Evolutionary conservation across 2,329 filamentous ascomycete genomes (phyloP), one percentile per base, ranked within the genome.

Genomic region (Sordariomycetes sp.): DNA sequence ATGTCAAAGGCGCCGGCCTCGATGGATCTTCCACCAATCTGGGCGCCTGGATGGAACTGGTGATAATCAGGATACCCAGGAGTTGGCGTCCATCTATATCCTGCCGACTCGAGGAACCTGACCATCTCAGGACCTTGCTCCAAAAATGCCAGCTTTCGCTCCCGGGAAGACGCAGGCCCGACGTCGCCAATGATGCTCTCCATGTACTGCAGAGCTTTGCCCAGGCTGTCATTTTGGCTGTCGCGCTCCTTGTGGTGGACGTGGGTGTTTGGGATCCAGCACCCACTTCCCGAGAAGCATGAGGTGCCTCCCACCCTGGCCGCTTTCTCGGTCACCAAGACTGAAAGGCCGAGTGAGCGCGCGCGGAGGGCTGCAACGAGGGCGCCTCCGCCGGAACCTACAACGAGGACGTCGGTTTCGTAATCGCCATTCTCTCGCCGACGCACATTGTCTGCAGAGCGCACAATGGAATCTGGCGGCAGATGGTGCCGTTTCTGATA

Each of bases 201-300:
- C 29, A 56, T 31, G 39, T 57, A 57, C 19, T 35, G 40, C 8
- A 50, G 32, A 1, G 50, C 50, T 12, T 45, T 37, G 10, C 47
- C 42, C 2, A 35, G 23, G 33, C 41, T 51, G 41, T 58, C 54
- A 20, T 38, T 6, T 3, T 47, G 30, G 8, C 41, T 43, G 4
- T 41, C 29, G 8, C 8, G 8, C 21, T 40, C 39, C 29, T 39
- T 34, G 18, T 26, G 23, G 21, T 40, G 37, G 8, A 51, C 21
- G 29, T 48, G 44, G 21, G 48, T 53, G 33, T 49, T 47, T 3
- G 57, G 57, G 9, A 60, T 47, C 57, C 57, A 61, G 18, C 53
- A 37, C 3, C 45, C 48, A 14, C 51, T 50, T 14, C 55, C 56
- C 3, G 56, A 59, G 29, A 48, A 55, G n/a, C 46, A 46, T 8